Conservation (phyloP, 371 early-diverging fungal genomes). For the Amoeboaphelidium occidentale region DNA sequence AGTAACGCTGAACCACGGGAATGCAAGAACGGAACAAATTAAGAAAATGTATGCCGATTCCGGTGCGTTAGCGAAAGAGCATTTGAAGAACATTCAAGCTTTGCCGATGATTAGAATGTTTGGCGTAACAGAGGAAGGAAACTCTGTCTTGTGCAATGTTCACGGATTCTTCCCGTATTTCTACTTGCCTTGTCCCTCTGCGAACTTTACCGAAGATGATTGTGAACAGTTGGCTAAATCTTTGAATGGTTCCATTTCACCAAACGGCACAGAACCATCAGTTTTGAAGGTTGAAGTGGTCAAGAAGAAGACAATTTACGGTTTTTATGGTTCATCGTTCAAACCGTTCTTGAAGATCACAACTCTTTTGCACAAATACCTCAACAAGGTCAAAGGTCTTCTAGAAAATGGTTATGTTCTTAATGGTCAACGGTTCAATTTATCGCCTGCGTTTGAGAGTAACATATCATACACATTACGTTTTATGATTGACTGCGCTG, state of each 20-base stretch:
- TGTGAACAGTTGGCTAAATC: not conserved
- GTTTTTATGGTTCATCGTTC: conserved; percentile 9
- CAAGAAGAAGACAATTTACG: conserved; percentile 50
- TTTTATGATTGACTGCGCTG: conserved; percentile 91
- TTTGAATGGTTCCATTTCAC: not conserved
- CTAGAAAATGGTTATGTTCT: conserved; percentile 9
- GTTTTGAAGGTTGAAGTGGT: conserved; percentile 32
- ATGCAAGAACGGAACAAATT: too few species aligned
- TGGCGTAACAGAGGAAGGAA: conserved; percentile 28
- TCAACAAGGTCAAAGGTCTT: conserved; percentile 6
- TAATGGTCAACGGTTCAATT: conserved; percentile 1
- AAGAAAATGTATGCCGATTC: too few species aligned
- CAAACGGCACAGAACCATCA: not conserved
- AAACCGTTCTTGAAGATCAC: conserved; percentile 39
- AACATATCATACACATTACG: conserved; percentile 72
- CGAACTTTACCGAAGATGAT: conserved; percentile 1
- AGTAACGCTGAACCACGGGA: too few species aligned
- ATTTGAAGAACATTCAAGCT: too few species aligned
- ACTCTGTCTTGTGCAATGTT: conserved; percentile 77
- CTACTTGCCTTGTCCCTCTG: conserved; percentile 65
- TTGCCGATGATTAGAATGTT: too few species aligned
- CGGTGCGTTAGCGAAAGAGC: too few species aligned
- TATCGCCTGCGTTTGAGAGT: conserved; percentile 48
- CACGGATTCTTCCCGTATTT: conserved; percentile 84
- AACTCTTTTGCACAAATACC: conserved; percentile 24